Percentiles rank a stretch among this genome's conserved stretches.
These are phyloP conservation scores for Daedaleopsis nitida DNA, from an alignment of 768 basidiomycete genomes.

Conservation along the genomic window DNA sequence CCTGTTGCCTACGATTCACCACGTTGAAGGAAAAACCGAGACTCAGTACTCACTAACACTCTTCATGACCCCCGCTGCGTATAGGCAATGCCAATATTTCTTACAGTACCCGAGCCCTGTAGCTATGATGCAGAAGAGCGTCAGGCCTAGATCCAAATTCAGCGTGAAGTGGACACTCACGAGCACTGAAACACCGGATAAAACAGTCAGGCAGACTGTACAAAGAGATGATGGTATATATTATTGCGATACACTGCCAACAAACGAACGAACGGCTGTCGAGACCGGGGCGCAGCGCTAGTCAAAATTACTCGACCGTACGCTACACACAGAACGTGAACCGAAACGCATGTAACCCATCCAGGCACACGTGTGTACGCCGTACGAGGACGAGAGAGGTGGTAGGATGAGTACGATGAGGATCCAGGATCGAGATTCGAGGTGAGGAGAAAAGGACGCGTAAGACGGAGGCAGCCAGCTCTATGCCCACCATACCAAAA, in stretches of 20 bases:
- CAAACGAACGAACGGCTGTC: slow-evolving; percentile 15
- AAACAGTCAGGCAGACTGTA: no score
- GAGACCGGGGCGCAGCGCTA: slow-evolving; percentile 10
- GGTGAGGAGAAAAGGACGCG: neutral
- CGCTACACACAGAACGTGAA: slow-evolving; percentile 11
- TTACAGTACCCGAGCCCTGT: no score
- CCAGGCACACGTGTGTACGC: neutral
- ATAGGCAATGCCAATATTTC: no score
- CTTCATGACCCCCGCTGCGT: no score
- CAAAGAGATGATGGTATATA: slow-evolving; percentile 9
- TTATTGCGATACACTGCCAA: slow-evolving; percentile 20
- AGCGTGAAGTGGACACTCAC: no score
- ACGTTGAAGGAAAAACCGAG: no score
- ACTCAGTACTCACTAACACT: no score
- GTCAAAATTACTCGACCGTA: slow-evolving; percentile 20
- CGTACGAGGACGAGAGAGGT: neutral
- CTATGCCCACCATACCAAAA: neutral
- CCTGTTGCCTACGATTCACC: no score
- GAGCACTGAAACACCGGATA: no score
- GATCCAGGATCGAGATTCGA: neutral
- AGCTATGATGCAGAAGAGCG: no score
- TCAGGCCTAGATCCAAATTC: no score
- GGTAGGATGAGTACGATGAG: neutral
- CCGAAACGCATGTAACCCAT: no score
- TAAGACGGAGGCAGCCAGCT: neutral